These are phyloP conservation scores for Epithemia pelagica DNA, from an alignment of 108 stramenopile genomes.

Conservation along the genomic window DNA sequence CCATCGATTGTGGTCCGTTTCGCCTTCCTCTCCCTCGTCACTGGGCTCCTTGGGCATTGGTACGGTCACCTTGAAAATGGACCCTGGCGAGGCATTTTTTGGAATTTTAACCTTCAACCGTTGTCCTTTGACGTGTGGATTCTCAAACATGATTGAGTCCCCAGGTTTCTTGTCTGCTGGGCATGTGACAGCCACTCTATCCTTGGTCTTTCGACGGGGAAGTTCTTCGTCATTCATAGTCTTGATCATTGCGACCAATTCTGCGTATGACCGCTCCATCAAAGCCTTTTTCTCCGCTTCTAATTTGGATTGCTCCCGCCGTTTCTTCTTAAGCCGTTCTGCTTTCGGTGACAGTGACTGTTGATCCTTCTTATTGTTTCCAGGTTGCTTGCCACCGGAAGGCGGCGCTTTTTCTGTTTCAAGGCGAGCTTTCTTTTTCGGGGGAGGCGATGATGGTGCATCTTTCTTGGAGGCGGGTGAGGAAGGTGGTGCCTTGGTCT, in stretches of 20 bases:
- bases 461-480: neutral
- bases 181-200: constrained; percentile 51
- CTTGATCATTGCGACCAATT: constrained; percentile 45
- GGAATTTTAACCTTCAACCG: constrained; percentile 72
- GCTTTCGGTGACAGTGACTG: constrained; percentile 1
- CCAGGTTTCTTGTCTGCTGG: constrained; percentile 62
- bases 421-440: constrained; percentile 24
- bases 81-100: constrained; percentile 47
- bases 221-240: constrained; percentile 54
- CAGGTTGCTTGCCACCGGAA: neutral
- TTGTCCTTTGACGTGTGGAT: constrained; percentile 72
- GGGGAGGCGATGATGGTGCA: neutral
- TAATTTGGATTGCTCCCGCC: neutral
- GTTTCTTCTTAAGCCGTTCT: constrained; percentile 2
- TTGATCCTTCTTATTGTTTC: neutral
- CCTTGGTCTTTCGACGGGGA: constrained; percentile 46
- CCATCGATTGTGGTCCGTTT: constrained; percentile 53
- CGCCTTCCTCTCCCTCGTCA: constrained; percentile 18
- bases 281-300: constrained; percentile 16
- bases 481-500: neutral
- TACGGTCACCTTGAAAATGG: constrained; percentile 64
- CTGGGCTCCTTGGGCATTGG: constrained; percentile 35
- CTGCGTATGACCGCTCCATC: constrained; percentile 24
- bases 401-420: constrained; percentile 9
- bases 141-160: constrained; percentile 62